Conservation (phyloP, 225 moss, liverwort and hornwort genomes). For the Asterella californica region DNA sequence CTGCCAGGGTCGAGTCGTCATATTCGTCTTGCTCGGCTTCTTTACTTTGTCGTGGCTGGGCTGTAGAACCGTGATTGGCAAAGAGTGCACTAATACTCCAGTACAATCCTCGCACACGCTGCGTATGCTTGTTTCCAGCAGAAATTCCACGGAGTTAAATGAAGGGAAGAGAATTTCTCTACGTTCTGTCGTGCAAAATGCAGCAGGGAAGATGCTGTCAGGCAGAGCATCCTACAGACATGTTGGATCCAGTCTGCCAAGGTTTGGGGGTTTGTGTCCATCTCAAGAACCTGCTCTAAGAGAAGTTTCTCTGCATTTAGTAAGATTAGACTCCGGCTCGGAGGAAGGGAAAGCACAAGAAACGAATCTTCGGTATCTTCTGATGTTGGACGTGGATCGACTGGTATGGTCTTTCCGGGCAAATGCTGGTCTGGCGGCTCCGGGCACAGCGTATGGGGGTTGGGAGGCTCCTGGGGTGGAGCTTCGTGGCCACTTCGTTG, state of each 20-base stretch:
- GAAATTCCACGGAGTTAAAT: background rate
- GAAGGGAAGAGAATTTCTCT: background rate
- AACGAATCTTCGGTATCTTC: slow-evolving; percentile 78
- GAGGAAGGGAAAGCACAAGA: slow-evolving; percentile 70
- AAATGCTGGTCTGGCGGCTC: slow-evolving; percentile 64
- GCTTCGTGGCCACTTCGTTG: slow-evolving; percentile 95
- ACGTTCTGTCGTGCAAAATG: background rate
- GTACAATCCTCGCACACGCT: slow-evolving; percentile 59
- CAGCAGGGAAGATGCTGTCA: background rate
- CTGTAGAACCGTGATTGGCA: slow-evolving; percentile 34
- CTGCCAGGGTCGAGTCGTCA: background rate
- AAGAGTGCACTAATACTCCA: slow-evolving; percentile 93
- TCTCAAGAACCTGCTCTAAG: slow-evolving; percentile 34
- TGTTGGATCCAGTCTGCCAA: background rate
- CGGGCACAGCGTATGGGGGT: slow-evolving; percentile 80
- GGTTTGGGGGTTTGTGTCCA: background rate
- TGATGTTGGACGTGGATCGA: slow-evolving; percentile 72
- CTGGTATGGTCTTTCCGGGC: slow-evolving; percentile 83
- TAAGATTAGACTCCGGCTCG: slow-evolving; percentile 43
- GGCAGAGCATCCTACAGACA: background rate
- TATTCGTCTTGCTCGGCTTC: slow-evolving; percentile 7
- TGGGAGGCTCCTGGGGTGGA: slow-evolving; percentile 77
- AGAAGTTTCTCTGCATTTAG: slow-evolving; percentile 71
- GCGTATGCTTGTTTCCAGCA: slow-evolving; percentile 41
- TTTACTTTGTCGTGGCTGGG: slow-evolving; percentile 20